Conservation (phyloP, 768 basidiomycete species). For the Hysterangium stoloniferum region DNA sequence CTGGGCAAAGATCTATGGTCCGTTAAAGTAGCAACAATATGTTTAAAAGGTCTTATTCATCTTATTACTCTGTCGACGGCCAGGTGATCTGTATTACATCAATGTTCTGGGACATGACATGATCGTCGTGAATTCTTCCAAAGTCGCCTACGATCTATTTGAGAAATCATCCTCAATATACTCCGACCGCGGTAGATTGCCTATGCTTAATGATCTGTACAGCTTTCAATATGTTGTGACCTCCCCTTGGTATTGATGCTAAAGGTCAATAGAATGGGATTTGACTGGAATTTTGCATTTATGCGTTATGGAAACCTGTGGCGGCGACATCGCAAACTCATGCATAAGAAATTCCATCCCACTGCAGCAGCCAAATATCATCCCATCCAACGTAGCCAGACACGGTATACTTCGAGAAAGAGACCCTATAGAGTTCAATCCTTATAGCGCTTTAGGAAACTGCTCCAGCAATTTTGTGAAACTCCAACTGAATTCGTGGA, state of each 20-base stretch:
- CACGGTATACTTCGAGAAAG: conserved; percentile 18
- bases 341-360: conserved; percentile 29
- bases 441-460: neutral
- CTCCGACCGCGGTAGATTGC: neutral
- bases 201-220: neutral
- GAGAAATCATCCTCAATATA: conserved; percentile 8
- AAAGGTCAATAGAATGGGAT: conserved; percentile 23
- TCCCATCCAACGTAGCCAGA: conserved; percentile 25
- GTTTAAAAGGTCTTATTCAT: no score
- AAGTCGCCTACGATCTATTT: conserved; percentile 2
- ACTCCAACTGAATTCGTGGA: conserved; percentile 21
- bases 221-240: no score
- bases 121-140: neutral
- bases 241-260: no score
- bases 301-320: conserved; percentile 31
- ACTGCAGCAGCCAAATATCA: conserved; percentile 24
- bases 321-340: conserved; percentile 30
- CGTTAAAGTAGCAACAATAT: no score
- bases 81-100: neutral
- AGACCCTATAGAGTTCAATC: neutral
- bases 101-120: no score
- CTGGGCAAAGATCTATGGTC: no score
- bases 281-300: conserved; percentile 31
- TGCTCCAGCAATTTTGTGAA: conserved; percentile 24
- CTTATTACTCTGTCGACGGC: no score